Evolutionary conservation across 2,329 filamentous ascomycete species (phyloP), one percentile per base, ranked within the genome.

Genomic region (Pseudodiploospora longispora): DNA sequence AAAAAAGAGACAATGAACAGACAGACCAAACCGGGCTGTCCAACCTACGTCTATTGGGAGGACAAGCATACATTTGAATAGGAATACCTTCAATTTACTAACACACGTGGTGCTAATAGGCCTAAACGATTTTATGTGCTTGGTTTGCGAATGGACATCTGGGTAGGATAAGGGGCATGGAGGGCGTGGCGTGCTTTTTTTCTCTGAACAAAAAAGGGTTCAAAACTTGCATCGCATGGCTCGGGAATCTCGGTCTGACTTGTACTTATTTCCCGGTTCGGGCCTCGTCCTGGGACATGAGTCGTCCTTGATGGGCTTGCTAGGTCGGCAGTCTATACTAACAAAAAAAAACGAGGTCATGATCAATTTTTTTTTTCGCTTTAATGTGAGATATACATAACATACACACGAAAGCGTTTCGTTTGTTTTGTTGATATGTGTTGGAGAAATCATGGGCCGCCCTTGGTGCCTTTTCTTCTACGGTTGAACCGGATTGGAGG

Each of bases 141-240:
- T 52, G 52, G 51, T 53, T 45, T 49, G 57, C 47, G 50, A 56
- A 55, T 54, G 47, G 52, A 55, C 54, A 58, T 58, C 54, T 54
- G 56, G 59, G 58, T 60, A 60, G 57, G 56, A 59, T 57, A 57
- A 50, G 58, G 59, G 57, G 52, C 55, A 59, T 56, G 55, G 61
- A 58, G 59, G 19, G 61, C 61, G 59, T 58, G 59, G 61, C 60
- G 59, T 64, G 59, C 59, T 62, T 61, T 61, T 62, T 64, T 19
- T 19, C 19, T 19, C 19, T 19, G 38, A 41, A 47, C 52, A 47
- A 47, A 53, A 57, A 55, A 59, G 53, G 55, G 55, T 59, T 60
- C 55, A 52, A 59, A 62, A 59, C 55, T 55, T 59, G 61, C 61
- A 64, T 64, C 59, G 61, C 61, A 63, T 62, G 59, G 61, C 61